These are phyloP conservation scores for Pythium pyrilobum DNA, from an alignment of 352 stramenopile species.

Conservation along the genomic window DNA sequence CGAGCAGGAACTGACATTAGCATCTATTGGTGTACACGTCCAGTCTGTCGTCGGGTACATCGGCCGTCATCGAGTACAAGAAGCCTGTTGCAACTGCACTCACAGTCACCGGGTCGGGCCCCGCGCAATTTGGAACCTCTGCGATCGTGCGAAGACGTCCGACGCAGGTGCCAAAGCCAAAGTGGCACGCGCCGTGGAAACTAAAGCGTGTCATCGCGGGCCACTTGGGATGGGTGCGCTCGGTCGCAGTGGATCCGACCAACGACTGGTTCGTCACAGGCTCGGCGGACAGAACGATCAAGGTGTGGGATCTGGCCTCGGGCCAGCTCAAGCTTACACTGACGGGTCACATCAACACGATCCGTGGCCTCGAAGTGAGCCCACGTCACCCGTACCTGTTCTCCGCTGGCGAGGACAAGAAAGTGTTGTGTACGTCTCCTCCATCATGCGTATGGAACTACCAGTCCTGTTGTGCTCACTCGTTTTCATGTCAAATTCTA, in stretches of 20 bases:
- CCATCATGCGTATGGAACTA: neutral
- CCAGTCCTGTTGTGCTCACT: neutral
- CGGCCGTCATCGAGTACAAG: slow-evolving; percentile 61
- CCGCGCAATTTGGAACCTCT: slow-evolving; percentile 45
- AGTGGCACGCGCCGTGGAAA: slow-evolving; percentile 99
- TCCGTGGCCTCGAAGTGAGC: slow-evolving; percentile 95
- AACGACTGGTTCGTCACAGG: slow-evolving; percentile 99
- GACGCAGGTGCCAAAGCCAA: slow-evolving; percentile 92
- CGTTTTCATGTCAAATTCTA: slow-evolving; percentile 2
- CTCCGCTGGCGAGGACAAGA: slow-evolving; percentile 98
- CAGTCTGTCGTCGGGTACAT: slow-evolving; percentile 11
- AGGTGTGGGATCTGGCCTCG: slow-evolving; percentile 96
- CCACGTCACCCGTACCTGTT: slow-evolving; percentile 97
- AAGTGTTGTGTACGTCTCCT: slow-evolving; percentile 86
- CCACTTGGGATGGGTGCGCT: slow-evolving; percentile 96
- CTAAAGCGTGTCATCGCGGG: slow-evolving; percentile 95
- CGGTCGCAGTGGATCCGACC: slow-evolving; percentile 96
- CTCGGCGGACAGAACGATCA: slow-evolving; percentile 97
- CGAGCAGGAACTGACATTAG: neutral
- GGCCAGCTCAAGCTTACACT: slow-evolving; percentile 98
- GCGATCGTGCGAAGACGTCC: slow-evolving; percentile 74
- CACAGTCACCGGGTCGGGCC: neutral
- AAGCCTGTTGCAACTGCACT: slow-evolving; percentile 33
- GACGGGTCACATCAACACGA: slow-evolving; percentile 98
- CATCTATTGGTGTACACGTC: neutral